Evolutionary conservation across 2,329 filamentous ascomycete genomes (phyloP), one percentile per base, ranked within the genome.

Genomic region (Fusarium anthophilum): DNA sequence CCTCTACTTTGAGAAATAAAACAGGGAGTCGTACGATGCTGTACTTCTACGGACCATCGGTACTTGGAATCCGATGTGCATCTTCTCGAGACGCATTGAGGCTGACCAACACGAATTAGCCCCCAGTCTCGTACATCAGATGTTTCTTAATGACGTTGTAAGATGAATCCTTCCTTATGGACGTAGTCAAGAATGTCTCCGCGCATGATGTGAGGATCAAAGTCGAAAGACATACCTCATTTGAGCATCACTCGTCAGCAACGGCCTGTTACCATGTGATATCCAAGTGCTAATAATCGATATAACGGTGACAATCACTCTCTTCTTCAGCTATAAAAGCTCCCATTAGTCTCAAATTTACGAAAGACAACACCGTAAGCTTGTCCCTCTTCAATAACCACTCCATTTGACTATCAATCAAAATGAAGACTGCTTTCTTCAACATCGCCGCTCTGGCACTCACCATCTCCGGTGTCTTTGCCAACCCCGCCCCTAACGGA

Each of bases 1-100:
- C 5, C 18, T 22, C 26, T 3, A 6, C 20, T 22, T 6, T 0
- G 5, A 6, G 10, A 17, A 5, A 4, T 8, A 8, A 15, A 15
- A 5, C 13, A 2, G 9, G 22, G 4, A 48, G 14, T n/a, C 28
- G 26, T 17, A 17, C 17, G 45, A 30, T 30, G 7, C 10, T 48
- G 28, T 5, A 30, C 28, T 9, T 48, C 14, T 8, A 28, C 18
- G 26, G 45, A 15, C 13, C 18, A 17, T 30, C 20, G 26, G 45
- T n/a, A 5, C 47, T 12, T 17, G 4, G 5, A 50, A n/a, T 50
- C 22, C 9, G 47, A 50, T n/a, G 28, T 50, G 6, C 20, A 48
- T 48, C 10, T 13, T 3, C 20, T 17, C 28, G 13, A n/a, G 28
- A 17, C 14, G 28, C 22, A n/a, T 6, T 50, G 47, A 32, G 15